Conservation (phyloP, 805 yeast genomes). For the Hanseniaspora clermontiae region DNA sequence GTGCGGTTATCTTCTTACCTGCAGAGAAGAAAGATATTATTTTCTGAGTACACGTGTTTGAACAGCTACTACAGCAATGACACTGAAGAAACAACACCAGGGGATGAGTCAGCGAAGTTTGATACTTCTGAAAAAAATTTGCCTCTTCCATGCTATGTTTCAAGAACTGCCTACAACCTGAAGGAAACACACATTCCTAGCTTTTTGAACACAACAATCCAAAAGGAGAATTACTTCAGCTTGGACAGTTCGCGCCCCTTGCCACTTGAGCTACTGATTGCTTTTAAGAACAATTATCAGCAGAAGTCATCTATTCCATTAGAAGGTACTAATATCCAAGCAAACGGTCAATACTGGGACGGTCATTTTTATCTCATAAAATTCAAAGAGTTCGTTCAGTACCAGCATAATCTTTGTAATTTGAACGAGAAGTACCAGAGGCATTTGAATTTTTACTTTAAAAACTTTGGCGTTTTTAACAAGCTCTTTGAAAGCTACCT, state of each 20-base stretch:
- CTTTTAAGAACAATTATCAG: conserved; percentile 1
- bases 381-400: neutral
- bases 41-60: conserved; percentile 1
- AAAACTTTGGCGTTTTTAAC: neutral
- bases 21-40: conserved; percentile 10
- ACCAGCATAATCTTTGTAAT: neutral
- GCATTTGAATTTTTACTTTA: neutral
- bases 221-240: conserved; percentile 11
- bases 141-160: conserved; percentile 4
- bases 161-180: conserved; percentile 11
- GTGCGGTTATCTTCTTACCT: conserved; percentile 12
- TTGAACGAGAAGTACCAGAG: neutral
- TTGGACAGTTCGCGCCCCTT: neutral
- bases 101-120: neutral
- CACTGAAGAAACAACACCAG: neutral
- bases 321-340: neutral
- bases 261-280: conserved; percentile 8
- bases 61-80: neutral
- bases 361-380: conserved; percentile 2
- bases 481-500: neutral
- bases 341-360: conserved; percentile 11
- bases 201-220: conserved; percentile 9
- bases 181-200: conserved; percentile 6
- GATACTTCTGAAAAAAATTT: conserved; percentile 5
- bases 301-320: neutral